A percentile compares a stretch with the other conserved stretches of the same genome.
Conservation (phyloP, 306 rosid genomes). For the Lathyrus aphaca region DNA sequence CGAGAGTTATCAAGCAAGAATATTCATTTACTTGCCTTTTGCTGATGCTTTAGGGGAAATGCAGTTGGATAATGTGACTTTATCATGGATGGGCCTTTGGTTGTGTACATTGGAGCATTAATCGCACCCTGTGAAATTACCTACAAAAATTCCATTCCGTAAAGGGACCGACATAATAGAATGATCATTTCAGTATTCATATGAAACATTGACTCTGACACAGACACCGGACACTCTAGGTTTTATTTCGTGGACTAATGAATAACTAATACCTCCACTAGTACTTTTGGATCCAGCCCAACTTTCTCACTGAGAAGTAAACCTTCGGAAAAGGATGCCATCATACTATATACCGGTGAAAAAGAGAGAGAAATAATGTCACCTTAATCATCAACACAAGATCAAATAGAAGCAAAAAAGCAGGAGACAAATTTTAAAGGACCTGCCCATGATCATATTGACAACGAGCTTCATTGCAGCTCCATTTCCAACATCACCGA, state of each 20-base stretch:
- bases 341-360: conserved; percentile 66
- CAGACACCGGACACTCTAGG: neutral
- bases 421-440: conserved; percentile 23
- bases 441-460: conserved; percentile 99
- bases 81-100: conserved; percentile 92
- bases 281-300: conserved; percentile 81
- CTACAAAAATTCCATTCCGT: conserved; percentile 50
- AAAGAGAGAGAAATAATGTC: conserved; percentile 32
- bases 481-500: conserved; percentile 94
- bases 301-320: conserved; percentile 87
- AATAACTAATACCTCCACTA: conserved; percentile 83
- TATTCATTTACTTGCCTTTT: conserved; percentile 64
- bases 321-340: conserved; percentile 98
- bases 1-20: conserved; percentile 19
- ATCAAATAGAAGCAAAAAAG: conserved; percentile 32
- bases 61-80: conserved; percentile 83
- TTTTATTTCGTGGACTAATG: conserved; percentile 21
- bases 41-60: conserved; percentile 95
- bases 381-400: conserved; percentile 29
- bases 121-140: conserved; percentile 97
- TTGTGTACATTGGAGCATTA: conserved; percentile 85
- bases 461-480: conserved; percentile 98
- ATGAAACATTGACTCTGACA: neutral
- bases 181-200: conserved; percentile 10
- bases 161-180: conserved; percentile 3